Conservation (phyloP, 176 grass and related monocot genomes). For the Ampelocalamus luodianensis region DNA sequence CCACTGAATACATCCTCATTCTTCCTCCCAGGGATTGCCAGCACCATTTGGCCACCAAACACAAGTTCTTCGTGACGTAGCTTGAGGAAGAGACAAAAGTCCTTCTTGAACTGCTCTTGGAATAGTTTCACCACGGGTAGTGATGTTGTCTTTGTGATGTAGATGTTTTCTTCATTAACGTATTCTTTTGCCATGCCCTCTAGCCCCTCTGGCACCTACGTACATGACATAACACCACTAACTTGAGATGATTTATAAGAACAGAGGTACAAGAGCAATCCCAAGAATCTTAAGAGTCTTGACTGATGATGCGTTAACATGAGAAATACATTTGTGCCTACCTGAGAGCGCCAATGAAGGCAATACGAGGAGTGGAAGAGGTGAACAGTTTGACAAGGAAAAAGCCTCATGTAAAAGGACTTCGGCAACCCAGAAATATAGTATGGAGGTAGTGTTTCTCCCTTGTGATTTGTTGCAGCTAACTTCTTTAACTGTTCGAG, state of each 20-base stretch:
- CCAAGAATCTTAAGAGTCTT: no score
- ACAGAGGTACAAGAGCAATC: no score
- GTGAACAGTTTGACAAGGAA: slow-evolving; percentile 50
- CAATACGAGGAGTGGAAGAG: no score
- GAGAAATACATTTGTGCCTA: no score
- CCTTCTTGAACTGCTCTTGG: slow-evolving; percentile 47
- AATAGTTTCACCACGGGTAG: slow-evolving; percentile 42
- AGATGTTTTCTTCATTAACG: slow-evolving; percentile 48
- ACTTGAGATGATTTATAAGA: no score
- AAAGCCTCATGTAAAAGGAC: slow-evolving; percentile 45
- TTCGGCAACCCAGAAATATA: slow-evolving; percentile 38
- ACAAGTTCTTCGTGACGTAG: slow-evolving; percentile 45
- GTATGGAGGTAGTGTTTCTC: background rate
- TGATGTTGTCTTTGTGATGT: slow-evolving; percentile 40
- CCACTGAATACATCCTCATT: background rate
- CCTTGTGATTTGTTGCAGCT: background rate
- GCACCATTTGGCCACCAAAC: no score
- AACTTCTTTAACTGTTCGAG: background rate
- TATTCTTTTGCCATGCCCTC: background rate
- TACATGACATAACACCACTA: no score
- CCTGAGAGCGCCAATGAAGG: no score
- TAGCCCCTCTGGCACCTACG: slow-evolving; percentile 37
- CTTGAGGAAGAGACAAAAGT: slow-evolving; percentile 57
- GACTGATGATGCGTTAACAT: no score
- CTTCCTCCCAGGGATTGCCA: slow-evolving; percentile 54